Evolutionary conservation across 305 asterid genomes (phyloP).

Genomic region (Withania somnifera): DNA sequence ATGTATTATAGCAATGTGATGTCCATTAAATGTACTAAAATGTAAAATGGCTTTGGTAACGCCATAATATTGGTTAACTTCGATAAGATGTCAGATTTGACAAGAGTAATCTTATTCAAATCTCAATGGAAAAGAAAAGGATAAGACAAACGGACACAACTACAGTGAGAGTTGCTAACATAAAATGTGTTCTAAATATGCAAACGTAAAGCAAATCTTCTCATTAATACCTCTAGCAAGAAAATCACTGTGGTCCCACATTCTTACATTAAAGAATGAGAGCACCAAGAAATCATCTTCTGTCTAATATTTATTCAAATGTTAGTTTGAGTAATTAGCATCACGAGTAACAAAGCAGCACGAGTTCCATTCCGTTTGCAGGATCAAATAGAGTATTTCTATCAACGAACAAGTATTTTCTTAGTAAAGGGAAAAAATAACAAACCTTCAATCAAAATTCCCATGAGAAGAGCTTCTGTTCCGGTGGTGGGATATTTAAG

Average conservation of each 20-base stretch:
- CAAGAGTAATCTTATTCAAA: not conserved
- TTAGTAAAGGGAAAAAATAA: not conserved
- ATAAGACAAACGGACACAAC: not conserved
- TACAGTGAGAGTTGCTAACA: not conserved
- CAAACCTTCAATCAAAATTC: slow-evolving; percentile 51
- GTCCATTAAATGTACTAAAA: not conserved
- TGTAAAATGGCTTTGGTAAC: not conserved
- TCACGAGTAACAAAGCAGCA: not conserved
- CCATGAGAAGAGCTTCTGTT: slow-evolving; percentile 57
- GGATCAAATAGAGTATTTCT: not conserved
- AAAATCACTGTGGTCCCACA: not conserved
- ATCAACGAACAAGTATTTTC: not conserved
- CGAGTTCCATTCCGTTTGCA: not conserved
- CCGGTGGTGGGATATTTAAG: slow-evolving; percentile 42
- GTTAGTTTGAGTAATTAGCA: not conserved
- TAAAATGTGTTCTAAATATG: not conserved
- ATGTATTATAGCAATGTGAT: not conserved
- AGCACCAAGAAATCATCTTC: not conserved
- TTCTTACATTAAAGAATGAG: not conserved
- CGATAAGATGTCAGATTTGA: not conserved
- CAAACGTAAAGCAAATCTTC: not conserved
- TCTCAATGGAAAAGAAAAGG: not conserved
- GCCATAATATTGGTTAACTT: not conserved
- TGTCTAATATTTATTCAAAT: not conserved
- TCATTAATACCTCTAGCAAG: not conserved